These are phyloP conservation scores for Euphorbia schlechtendalii DNA, from an alignment of 441 rosid species.

Conservation along the genomic window DNA sequence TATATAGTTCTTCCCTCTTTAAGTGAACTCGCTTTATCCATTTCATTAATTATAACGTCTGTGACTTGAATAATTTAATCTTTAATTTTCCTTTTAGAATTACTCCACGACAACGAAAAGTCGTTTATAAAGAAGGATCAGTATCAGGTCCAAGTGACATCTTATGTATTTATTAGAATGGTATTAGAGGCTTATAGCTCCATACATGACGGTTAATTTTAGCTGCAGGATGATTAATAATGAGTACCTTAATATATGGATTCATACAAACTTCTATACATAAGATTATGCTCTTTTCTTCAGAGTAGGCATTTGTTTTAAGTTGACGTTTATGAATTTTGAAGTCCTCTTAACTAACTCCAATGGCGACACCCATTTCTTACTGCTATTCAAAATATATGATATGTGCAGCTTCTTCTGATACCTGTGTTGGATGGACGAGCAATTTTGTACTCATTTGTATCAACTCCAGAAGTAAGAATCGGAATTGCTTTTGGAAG, in stretches of 20 bases:
- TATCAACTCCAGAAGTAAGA: conserved; percentile 73
- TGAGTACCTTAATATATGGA: background rate
- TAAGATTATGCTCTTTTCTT: background rate
- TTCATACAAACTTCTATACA: background rate
- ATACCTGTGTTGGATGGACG: conserved; percentile 76
- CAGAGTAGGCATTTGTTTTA: background rate
- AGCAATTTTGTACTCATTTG: conserved; percentile 78
- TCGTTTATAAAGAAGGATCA: background rate
- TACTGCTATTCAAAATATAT: conserved; percentile 14
- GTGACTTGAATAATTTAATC: conserved; percentile 3
- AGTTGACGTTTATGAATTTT: background rate
- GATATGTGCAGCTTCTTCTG: conserved; percentile 62
- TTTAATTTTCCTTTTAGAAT: background rate
- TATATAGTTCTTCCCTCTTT: background rate
- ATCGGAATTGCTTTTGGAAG: conserved; percentile 93
- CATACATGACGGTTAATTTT: too few species aligned
- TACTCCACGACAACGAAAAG: background rate
- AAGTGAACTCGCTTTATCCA: background rate
- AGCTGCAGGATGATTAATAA: background rate
- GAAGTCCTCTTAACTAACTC: background rate
- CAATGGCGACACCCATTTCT: background rate
- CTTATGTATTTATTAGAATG: background rate
- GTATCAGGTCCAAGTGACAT: background rate
- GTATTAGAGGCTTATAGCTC: background rate
- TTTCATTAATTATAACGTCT: background rate